Base-by-base conservation (phyloP, 208 protist genomes). In the Balamuthia mandrillaris region DNA sequence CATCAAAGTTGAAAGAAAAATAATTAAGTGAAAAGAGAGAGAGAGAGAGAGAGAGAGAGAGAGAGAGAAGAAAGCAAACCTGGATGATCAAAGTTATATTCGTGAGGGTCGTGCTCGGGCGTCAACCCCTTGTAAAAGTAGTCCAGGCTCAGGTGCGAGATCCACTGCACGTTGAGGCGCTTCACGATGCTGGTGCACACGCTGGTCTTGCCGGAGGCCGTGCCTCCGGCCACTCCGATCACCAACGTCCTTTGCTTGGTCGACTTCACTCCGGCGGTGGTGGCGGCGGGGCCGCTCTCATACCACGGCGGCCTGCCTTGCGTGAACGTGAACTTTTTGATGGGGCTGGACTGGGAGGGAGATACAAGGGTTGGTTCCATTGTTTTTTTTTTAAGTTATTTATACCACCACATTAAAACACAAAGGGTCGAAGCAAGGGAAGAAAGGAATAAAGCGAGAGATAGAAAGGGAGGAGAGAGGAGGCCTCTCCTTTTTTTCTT, bases 151-250 rank as follows among this genome's bases (percentile, higher is more conserved):
- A 96, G 88, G 29, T 96, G 47, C 0, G 87, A 89, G 14, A 96
- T 87, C 87, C 92, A 90, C 41, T 90, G 85, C 0, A 88, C 81
- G n/a, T 81, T 83, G 41, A 94, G 85, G 35, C 81, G 37, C 16
- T 60, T 21, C 37, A 86, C 82, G 16, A 97, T 90, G 24, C 88
- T 44, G n/a, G 82, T 45, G 21, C 85, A 88, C 5, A 96, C 90
- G 18, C 87, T 93, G 3, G 89, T 94, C 90, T 97, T 97, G 33
- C 95, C 95, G 24, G 88, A 94, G 10, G 93, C 95, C 35, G 88
- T 95, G 58, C 93, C 93, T 42, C 94, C 95, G 42, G 89, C 84
- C 27, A 96, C 90, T 60, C 94, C 96, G 61, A 96, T 94, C 6
- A 96, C 72, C 45, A 93, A 72, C 39, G 91, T 84, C 21, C 85